Evolutionary conservation across 805 yeast genomes (phyloP), one percentile per base, ranked within the genome.

Genomic region (Metschnikowia matae): DNA sequence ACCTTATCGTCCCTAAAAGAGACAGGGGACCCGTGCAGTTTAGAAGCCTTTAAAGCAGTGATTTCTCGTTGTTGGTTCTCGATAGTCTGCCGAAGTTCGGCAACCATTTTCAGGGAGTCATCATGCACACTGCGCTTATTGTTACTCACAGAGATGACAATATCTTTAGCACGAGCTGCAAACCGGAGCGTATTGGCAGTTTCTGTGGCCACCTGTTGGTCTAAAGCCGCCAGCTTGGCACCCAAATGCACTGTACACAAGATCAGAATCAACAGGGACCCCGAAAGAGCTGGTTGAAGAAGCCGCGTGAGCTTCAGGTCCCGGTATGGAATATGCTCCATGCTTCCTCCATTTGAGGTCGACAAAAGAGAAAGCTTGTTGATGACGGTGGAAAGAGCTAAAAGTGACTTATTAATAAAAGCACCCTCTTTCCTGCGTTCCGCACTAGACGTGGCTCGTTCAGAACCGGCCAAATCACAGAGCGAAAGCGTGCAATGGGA

Each of bases 391-490:
- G 97, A 90, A 46, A 92, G 76, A 0, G 98, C 95, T 47, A 92
- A 73, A 39, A 92, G 75, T 0, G 97, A 91, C 64, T 90, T 90
- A 71, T 92, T 92, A 64, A 92, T 92, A 63, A 77, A 94, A 0
- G 97, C 81, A 20, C 98, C 99, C 70, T 92, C 99, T 66, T 90
- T 89, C 49, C 97, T 74, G 59, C 98, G 78, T 62, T 89, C 97
- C 1, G 74, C 67, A 59, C 85, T 84, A 10, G 81, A 69, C 0
- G 87, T 75, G 2, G 85, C 81, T 47, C 87, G 79, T 68, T 92
- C 99, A n/a, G 96, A 87, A 29, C 99, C 99, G 0, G 99, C 99
- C 61, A 92, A 77, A 69, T 92, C 99, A 71, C 98, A 92, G 49
- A 92, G 74, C 33, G 92, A 88, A 32, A 92, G 78, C 0, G 89